A percentile compares a stretch with the other conserved stretches of the same genome.
phyloP scores from a whole-genome alignment of 345 rosid species.

The Salix koriyanagi region DNA sequence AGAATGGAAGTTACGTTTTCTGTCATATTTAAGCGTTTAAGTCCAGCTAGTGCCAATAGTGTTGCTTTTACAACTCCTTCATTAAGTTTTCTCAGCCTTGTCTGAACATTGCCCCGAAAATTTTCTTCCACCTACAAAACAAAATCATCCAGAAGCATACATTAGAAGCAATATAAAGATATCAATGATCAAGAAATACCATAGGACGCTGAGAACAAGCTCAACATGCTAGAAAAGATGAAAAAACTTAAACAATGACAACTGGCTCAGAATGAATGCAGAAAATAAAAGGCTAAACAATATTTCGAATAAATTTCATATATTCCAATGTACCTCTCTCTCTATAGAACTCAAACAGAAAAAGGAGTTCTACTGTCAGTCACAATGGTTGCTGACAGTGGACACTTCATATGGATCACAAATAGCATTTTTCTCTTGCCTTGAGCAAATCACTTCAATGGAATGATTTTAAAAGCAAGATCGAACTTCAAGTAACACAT shows the following conservation, averaged over 20 bases:
- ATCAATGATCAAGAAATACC: neutral
- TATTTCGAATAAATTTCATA: neutral
- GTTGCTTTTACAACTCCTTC: conserved; percentile 91
- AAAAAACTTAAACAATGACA: neutral
- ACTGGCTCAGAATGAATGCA: neutral
- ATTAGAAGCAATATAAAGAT: conserved; percentile 7
- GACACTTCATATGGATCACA: neutral
- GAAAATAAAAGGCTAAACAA: neutral
- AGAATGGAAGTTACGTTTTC: conserved; percentile 76
- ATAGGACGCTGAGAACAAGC: neutral
- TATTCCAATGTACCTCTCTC: neutral
- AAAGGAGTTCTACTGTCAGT: neutral
- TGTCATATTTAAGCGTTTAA: conserved; percentile 82
- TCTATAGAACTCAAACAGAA: neutral
- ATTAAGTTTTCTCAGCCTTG: conserved; percentile 75
- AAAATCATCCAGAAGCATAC: conserved; percentile 12
- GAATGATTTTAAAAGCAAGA: neutral
- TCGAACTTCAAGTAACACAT: neutral
- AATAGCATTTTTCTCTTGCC: neutral
- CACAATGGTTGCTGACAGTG: neutral
- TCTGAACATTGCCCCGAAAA: conserved; percentile 94
- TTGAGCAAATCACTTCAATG: neutral
- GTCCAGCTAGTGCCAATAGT: conserved; percentile 90
- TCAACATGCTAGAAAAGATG: neutral
- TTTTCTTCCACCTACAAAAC: conserved; percentile 72